Evolutionary conservation across 2,329 filamentous ascomycete species (phyloP), one percentile per base, ranked within the genome.

Genomic region (Westerdykella aurantiaca): DNA sequence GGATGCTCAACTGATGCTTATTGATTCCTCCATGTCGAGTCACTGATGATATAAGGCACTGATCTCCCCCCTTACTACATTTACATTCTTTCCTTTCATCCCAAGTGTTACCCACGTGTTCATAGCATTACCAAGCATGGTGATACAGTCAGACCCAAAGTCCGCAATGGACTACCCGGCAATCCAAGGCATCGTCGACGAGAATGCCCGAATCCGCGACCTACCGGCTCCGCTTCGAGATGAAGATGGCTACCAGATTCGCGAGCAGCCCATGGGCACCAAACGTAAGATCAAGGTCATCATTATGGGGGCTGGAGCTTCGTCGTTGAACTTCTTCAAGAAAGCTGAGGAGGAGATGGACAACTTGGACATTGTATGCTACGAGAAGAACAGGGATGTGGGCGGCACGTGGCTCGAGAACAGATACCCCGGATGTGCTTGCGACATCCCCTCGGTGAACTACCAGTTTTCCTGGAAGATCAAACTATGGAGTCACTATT

Each of bases 381-480:
- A 72, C 42, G 72, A 75, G 50, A 65, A 68, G 46, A 60, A 66
- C 11, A 49, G 57, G 7, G 61, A 65, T 14, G 47, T 73, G 16
- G 71, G 69, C 6, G 70, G 70, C 5, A 72, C 70, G 0, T 67
- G 64, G 65, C 51, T 68, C 4, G 69, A 68, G 38, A 72, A 72
- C 31, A 46, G 58, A 23, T 68, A 71, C 42, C 66, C 68, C 5
- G 70, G 69, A 9, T 69, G 71, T 55, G 60, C 68, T 22, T 71
- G 71, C 53, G 71, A 76, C 50, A 72, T 74, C 21, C 72, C 72
- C 0, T 63, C 63, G 5, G 71, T 74, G 38, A 70, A 69, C 21
- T 75, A 76, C 40, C 72, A 77, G 44, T 77, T 74, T 47, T 70
- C 68, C 6, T 78, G 74, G 63, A 73, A 73, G 45, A 75, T 73